A percentile compares a stretch with the other conserved stretches of the same genome.
phyloP scores from a whole-genome alignment of 768 basidiomycete genomes.

The Pholiota conissans region DNA sequence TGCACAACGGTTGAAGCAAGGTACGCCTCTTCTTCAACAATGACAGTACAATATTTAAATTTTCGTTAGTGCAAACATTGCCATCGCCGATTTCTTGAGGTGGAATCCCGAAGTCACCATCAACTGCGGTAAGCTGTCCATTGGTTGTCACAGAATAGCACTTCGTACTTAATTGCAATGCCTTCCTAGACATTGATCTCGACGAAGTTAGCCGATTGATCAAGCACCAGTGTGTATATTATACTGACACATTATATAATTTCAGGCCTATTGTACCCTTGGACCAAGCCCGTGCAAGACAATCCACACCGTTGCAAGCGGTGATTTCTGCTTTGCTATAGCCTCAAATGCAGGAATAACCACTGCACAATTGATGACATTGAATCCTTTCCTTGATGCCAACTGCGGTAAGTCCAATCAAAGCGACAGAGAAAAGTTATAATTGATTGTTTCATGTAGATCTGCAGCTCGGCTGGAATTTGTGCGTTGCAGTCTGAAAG shows the following conservation, averaged over 20 bases:
- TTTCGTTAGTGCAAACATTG: slow-evolving; percentile 17
- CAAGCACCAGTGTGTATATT: too few relatives aligned
- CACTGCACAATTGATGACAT: slow-evolving; percentile 2
- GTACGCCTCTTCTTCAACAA: slow-evolving; percentile 13
- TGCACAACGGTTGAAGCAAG: slow-evolving; percentile 1
- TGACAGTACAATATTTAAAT: slow-evolving; percentile 18
- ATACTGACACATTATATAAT: not conserved
- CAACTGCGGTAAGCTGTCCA: slow-evolving; percentile 11
- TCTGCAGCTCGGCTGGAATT: slow-evolving; percentile 2
- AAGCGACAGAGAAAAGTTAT: not conserved
- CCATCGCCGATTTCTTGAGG: slow-evolving; percentile 18
- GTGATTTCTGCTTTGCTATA: slow-evolving; percentile 4
- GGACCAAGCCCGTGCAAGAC: slow-evolving; percentile 11
- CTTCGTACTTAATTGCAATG: not conserved
- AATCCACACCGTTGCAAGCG: not conserved
- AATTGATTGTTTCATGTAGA: not conserved
- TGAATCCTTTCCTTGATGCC: slow-evolving; percentile 3
- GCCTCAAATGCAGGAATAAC: not conserved
- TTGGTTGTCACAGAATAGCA: not conserved
- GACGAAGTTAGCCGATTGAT: not conserved
- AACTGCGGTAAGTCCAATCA: not conserved
- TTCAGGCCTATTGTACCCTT: slow-evolving; percentile 15
- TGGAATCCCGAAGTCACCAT: slow-evolving; percentile 23
- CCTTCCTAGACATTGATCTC: not conserved
- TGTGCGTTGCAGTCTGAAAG: not conserved